Evolutionary conservation across 2,329 filamentous ascomycete genomes (phyloP).

Genomic region (Pseudogymnoascus sp.): DNA sequence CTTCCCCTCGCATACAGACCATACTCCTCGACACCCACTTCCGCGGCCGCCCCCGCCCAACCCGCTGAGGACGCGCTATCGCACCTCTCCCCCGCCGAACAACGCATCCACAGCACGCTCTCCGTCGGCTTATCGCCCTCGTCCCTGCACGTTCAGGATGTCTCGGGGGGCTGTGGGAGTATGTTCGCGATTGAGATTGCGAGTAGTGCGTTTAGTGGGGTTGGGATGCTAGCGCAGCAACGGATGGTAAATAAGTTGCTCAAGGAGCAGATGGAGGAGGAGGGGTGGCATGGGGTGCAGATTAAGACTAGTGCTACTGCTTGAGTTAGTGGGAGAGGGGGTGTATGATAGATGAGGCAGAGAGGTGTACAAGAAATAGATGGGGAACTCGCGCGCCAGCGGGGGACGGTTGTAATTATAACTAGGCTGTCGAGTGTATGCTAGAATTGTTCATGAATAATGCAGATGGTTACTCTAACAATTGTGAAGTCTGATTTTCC

Average conservation of each 20-base stretch:
- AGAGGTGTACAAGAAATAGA: neutral
- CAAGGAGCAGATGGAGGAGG: slow-evolving; percentile 57
- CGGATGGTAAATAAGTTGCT: slow-evolving; percentile 70
- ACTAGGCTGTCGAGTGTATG: neutral
- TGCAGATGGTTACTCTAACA: neutral
- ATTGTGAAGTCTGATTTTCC: neutral
- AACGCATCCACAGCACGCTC: neutral
- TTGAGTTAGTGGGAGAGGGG: neutral
- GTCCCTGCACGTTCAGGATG: slow-evolving; percentile 62
- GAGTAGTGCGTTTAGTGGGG: slow-evolving; percentile 62
- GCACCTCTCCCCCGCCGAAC: neutral
- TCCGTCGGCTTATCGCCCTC: neutral
- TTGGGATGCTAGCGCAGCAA: slow-evolving; percentile 73
- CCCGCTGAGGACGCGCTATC: slow-evolving; percentile 42
- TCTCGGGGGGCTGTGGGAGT: slow-evolving; percentile 75
- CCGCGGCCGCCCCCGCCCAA: neutral
- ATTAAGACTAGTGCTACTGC: slow-evolving; percentile 56
- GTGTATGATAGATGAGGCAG: neutral
- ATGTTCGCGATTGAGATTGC: slow-evolving; percentile 82
- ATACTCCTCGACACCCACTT: neutral
- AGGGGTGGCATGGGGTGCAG: slow-evolving; percentile 77
- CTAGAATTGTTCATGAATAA: neutral
- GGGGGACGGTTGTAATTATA: neutral
- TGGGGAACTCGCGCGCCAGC: neutral
- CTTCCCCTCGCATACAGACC: neutral